These are phyloP conservation scores for Pseudogymnoascus sp. DNA, from an alignment of 2,329 filamentous ascomycete genomes.

Conservation along the genomic window DNA sequence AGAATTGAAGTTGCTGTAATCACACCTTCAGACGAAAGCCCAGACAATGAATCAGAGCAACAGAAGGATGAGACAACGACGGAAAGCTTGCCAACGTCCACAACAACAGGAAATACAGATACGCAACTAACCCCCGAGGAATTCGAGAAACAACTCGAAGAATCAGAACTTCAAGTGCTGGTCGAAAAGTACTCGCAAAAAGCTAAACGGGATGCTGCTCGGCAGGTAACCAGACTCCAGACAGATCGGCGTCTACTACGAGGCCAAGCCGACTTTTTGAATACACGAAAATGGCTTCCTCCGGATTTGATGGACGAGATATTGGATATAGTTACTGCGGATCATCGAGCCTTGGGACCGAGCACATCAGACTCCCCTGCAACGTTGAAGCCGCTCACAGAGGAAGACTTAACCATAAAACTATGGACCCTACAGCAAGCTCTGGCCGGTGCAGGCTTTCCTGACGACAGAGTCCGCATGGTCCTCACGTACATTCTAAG, in stretches of 20 bases:
- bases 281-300: constrained; percentile 70
- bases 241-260: constrained; percentile 79
- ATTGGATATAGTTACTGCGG: constrained; percentile 60
- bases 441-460: constrained; percentile 60
- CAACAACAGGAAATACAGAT: constrained; percentile 19
- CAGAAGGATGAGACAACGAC: constrained; percentile 9
- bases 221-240: constrained; percentile 69
- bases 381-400: constrained; percentile 45
- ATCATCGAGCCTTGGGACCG: constrained; percentile 45
- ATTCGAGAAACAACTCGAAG: constrained; percentile 79
- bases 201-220: constrained; percentile 66
- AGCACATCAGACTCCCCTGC: constrained; percentile 24
- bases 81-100: constrained; percentile 11
- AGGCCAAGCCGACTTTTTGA: constrained; percentile 64
- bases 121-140: constrained; percentile 65
- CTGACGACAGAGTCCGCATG: constrained; percentile 50
- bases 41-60: constrained; percentile 11
- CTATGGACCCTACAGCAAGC: constrained; percentile 79
- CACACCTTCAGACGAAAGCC: constrained; percentile 14
- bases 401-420: constrained; percentile 70
- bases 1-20: constrained; percentile 48
- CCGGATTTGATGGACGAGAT: constrained; percentile 70
- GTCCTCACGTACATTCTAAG: constrained; percentile 59
- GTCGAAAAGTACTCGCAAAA: constrained; percentile 78
- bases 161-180: constrained; percentile 78